Evolutionary conservation across 257 asterid species (phyloP).

Genomic region (Vinca minor): DNA sequence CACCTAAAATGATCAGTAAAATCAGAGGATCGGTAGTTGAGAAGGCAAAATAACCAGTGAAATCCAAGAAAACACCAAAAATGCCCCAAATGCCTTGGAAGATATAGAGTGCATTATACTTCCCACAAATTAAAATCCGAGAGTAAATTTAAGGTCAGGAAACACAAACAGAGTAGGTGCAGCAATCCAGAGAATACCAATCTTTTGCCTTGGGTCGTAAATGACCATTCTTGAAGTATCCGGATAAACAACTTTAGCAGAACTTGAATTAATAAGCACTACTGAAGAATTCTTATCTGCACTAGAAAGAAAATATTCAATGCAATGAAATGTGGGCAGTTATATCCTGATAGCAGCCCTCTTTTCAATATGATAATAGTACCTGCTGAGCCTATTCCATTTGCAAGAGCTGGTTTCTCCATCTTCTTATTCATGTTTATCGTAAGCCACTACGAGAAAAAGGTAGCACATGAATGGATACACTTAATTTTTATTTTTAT

Average conservation of each 20-base stretch:
- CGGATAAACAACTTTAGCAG: conserved; percentile 66
- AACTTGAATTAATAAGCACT: conserved; percentile 34
- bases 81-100: neutral
- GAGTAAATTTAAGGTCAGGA: neutral
- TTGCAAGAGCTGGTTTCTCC: conserved; percentile 46
- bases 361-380: neutral
- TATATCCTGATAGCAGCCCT: neutral
- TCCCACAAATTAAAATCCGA: neutral
- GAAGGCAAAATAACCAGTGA: neutral
- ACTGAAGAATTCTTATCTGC: conserved; percentile 53
- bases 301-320: conserved; percentile 15
- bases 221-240: conserved; percentile 70
- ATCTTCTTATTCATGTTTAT: conserved; percentile 57
- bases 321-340: conserved; percentile 2
- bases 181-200: conserved; percentile 38
- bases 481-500: too few species aligned
- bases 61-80: neutral
- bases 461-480: neutral
- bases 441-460: conserved; percentile 56
- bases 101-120: neutral
- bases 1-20: conserved; percentile 29
- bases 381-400: conserved; percentile 53
- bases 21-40: neutral
- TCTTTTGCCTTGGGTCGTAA: conserved; percentile 52
- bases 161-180: neutral